Evolutionary conservation across 257 asterid species (phyloP).

Genomic region (Solanum chiquidenum): DNA sequence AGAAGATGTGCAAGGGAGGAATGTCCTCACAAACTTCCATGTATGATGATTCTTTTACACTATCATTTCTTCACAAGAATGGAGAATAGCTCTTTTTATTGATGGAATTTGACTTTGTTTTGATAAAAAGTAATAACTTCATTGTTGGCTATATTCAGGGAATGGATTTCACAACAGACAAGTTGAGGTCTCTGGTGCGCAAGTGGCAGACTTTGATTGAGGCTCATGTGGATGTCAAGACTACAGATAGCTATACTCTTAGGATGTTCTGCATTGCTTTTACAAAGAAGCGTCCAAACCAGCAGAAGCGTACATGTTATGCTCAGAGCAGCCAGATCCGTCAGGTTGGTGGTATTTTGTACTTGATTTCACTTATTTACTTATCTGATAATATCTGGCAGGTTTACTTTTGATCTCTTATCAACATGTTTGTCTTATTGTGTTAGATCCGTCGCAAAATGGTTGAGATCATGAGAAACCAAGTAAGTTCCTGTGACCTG

Average conservation of each 20-base stretch:
- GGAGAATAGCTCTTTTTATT: background rate
- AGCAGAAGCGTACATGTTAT: slow-evolving; percentile 60
- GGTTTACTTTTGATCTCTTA: background rate
- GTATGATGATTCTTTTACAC: background rate
- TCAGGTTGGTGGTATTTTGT: slow-evolving; percentile 20
- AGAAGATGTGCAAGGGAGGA: slow-evolving; percentile 22
- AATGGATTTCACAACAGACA: slow-evolving; percentile 65
- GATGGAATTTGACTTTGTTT: background rate
- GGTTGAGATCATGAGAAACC: slow-evolving; percentile 59
- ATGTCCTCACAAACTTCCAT: slow-evolving; percentile 19
- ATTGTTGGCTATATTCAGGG: slow-evolving; percentile 22
- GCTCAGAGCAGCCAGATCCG: slow-evolving; percentile 64
- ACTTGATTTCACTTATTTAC: background rate
- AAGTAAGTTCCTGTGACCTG: slow-evolving; percentile 41
- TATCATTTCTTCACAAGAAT: background rate
- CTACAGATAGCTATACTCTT: slow-evolving; percentile 49
- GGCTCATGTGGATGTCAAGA: slow-evolving; percentile 65
- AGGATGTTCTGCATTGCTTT: slow-evolving; percentile 61
- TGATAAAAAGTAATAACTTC: background rate
- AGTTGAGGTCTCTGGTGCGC: slow-evolving; percentile 53
- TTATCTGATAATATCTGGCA: background rate
- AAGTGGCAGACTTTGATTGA: slow-evolving; percentile 59
- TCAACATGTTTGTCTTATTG: background rate
- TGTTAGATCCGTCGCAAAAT: slow-evolving; percentile 47
- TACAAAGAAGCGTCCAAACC: slow-evolving; percentile 64